These are phyloP conservation scores for Plasmodium billcollinsi DNA, from an alignment of 169 alveolate species.

Conservation along the genomic window DNA sequence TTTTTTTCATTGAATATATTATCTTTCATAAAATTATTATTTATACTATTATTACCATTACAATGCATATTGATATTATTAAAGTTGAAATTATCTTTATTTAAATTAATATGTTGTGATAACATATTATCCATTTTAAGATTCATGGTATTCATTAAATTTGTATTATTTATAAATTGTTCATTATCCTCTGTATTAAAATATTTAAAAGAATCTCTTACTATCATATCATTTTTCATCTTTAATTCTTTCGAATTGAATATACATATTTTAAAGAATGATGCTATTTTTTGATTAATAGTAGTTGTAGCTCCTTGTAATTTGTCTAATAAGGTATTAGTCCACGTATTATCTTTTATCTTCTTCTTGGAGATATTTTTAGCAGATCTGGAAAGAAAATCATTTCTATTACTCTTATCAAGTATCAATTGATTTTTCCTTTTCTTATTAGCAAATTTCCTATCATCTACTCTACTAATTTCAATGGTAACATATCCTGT, in stretches of 20 bases:
- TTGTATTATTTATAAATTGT: conserved; percentile 5
- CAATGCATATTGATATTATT: not conserved
- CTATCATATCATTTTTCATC: conserved; percentile 3
- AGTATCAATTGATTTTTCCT: not conserved
- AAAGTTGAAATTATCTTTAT: not conserved
- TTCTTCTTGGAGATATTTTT: conserved; percentile 14
- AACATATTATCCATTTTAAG: not conserved
- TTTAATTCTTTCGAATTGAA: conserved; percentile 14
- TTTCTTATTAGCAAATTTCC: conserved; percentile 19
- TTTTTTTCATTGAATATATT: not conserved
- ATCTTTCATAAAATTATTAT: not conserved
- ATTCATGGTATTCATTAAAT: conserved; percentile 8
- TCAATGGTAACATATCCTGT: conserved; percentile 41
- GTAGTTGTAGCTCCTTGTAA: conserved; percentile 13
- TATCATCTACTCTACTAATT: conserved; percentile 21
- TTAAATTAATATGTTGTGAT: not conserved
- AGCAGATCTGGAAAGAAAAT: not conserved
- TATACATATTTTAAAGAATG: conserved; percentile 21
- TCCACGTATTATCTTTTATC: conserved; percentile 23
- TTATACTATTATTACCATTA: not conserved
- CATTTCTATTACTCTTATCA: not conserved
- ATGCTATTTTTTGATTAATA: conserved; percentile 18
- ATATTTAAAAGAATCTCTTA: conserved; percentile 16
- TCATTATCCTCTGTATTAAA: conserved; percentile 32
- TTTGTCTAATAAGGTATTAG: conserved; percentile 14